Percentiles rank a stretch among this genome's conserved stretches.
Evolutionary conservation across 2,329 filamentous ascomycete species (phyloP).

Genomic region (Waltergamsia citrina): DNA sequence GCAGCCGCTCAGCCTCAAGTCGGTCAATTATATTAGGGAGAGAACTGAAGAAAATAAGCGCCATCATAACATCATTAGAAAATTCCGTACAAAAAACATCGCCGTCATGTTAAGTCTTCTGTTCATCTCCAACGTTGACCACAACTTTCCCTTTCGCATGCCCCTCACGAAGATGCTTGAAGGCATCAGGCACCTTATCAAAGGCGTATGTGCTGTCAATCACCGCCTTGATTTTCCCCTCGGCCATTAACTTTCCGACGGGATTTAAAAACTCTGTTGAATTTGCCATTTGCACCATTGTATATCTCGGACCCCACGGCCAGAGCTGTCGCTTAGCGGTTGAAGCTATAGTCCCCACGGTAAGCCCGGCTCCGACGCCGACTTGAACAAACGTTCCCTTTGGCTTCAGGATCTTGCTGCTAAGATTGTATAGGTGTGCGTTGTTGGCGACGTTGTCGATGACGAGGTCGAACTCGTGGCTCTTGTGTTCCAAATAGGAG

Average conservation of each 20-base stretch:
- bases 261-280: conserved; percentile 3
- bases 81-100: too few relatives aligned
- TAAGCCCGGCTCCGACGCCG: conserved; percentile 4
- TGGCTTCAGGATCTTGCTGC: conserved; percentile 9
- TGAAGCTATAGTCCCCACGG: neutral
- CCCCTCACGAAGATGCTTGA: conserved; percentile 10
- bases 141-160: conserved; percentile 15
- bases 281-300: conserved; percentile 7
- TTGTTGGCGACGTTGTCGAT: conserved; percentile 15
- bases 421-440: conserved; percentile 11
- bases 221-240: conserved; percentile 12
- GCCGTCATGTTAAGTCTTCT: too few relatives aligned
- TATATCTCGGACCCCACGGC: conserved; percentile 7
- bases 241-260: conserved; percentile 13
- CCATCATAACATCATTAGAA: too few relatives aligned
- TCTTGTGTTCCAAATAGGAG: conserved; percentile 7
- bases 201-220: conserved; percentile 13
- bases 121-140: conserved; percentile 4
- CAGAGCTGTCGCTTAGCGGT: conserved; percentile 5
- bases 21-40: too few relatives aligned
- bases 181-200: conserved; percentile 12
- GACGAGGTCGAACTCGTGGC: conserved; percentile 12
- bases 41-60: too few relatives aligned
- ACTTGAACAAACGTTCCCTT: conserved; percentile 12
- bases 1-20: too few relatives aligned